Conservation (phyloP, 2,329 filamentous ascomycete genomes). For the Fusarium sp. region DNA sequence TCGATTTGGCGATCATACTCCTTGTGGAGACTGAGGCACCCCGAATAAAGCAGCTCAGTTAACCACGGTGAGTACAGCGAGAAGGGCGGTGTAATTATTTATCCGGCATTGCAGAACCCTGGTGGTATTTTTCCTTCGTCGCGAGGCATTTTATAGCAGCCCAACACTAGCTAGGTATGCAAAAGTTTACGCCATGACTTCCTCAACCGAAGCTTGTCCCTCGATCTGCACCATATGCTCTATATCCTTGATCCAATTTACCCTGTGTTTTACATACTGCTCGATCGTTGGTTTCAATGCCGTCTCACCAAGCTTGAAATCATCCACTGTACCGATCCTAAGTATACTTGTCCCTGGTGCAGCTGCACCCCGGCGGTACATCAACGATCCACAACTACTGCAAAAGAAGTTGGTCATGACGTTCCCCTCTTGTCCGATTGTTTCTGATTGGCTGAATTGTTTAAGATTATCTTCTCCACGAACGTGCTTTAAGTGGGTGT, state of each 20-base stretch:
- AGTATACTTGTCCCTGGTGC: not conserved
- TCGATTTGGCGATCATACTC: no score
- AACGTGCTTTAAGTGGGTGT: constrained; percentile 61
- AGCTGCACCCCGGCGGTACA: not conserved
- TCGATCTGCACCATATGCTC: no score
- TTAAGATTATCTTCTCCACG: constrained; percentile 66
- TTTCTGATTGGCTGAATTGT: constrained; percentile 60
- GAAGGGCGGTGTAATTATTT: no score
- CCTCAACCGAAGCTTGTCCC: no score
- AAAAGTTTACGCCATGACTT: no score
- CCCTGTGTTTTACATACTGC: not conserved
- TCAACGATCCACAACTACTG: not conserved
- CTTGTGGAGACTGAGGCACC: no score
- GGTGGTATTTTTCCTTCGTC: no score
- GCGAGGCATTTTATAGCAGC: no score
- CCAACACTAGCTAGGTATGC: no score
- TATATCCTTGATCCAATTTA: not conserved
- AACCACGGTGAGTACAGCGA: no score
- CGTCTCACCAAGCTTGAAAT: not conserved
- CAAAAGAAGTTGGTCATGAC: constrained; percentile 9
- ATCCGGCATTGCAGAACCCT: no score
- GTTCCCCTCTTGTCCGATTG: constrained; percentile 52
- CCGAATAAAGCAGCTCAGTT: no score
- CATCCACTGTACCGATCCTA: not conserved
- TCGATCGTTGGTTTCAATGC: not conserved